Conservation (phyloP, 768 basidiomycete species). For the Lentinus brumalis region DNA sequence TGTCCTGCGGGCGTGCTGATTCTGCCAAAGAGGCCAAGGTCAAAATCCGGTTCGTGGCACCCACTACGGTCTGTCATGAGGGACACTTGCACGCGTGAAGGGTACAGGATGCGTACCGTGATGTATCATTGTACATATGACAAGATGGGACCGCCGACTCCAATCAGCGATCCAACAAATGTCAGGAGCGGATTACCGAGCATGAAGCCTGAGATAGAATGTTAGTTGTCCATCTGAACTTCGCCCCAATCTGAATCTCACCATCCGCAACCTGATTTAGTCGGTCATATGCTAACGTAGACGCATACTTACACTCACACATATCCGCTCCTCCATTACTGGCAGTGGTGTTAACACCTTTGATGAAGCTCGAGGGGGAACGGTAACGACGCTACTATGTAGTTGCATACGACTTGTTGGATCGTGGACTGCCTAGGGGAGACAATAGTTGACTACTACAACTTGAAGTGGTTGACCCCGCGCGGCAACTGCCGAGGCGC, state of each 20-base stretch:
- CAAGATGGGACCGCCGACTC: conserved; percentile 87
- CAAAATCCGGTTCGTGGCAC: conserved; percentile 89
- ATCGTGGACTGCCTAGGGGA: no score
- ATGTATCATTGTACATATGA: no score
- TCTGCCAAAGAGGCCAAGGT: conserved; percentile 87
- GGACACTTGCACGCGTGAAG: neutral
- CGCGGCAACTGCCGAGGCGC: neutral
- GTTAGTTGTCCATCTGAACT: no score
- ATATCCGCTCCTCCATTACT: conserved; percentile 93
- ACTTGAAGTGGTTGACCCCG: no score
- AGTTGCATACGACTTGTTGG: no score
- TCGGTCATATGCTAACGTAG: neutral
- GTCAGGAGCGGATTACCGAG: conserved; percentile 82
- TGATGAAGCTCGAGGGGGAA: conserved; percentile 66
- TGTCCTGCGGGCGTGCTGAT: conserved; percentile 60
- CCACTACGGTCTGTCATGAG: conserved; percentile 52
- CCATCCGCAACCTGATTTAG: conserved; percentile 73
- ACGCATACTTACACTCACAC: conserved; percentile 61
- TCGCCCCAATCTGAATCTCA: conserved; percentile 16
- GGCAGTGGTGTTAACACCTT: conserved; percentile 87
- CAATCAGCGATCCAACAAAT: conserved; percentile 83
- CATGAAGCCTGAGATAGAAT: conserved; percentile 66
- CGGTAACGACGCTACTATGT: no score
- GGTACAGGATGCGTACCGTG: conserved; percentile 60
- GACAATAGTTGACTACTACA: no score